Percentiles rank a stretch among this genome's conserved stretches.
Conservation (phyloP, 805 yeast genomes). For the Saccharomycopsis olivae region DNA sequence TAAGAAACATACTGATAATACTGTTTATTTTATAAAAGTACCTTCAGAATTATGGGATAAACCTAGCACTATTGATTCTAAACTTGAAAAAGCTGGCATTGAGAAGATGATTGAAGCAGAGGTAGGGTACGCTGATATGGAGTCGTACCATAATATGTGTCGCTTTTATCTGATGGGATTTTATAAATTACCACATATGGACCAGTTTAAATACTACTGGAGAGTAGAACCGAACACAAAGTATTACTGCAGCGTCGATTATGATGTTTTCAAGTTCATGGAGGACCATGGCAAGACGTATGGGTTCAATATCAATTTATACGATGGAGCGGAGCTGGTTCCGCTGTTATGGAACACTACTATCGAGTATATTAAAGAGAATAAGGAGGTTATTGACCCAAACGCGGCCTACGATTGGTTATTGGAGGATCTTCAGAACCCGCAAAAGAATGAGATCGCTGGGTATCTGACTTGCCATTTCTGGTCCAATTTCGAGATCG, state of each 20-base stretch:
- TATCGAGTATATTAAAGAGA: slow-evolving; percentile 40
- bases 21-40: slow-evolving; percentile 35
- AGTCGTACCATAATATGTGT: slow-evolving; percentile 78
- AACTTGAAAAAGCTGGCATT: slow-evolving; percentile 32
- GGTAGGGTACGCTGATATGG: slow-evolving; percentile 50
- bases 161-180: slow-evolving; percentile 61
- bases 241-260: slow-evolving; percentile 58
- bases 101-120: slow-evolving; percentile 30
- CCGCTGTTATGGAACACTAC: slow-evolving; percentile 62
- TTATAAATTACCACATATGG: slow-evolving; percentile 51
- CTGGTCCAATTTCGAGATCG: slow-evolving; percentile 87
- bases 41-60: slow-evolving; percentile 44
- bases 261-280: slow-evolving; percentile 72
- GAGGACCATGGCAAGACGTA: slow-evolving; percentile 55
- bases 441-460: slow-evolving; percentile 28
- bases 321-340: slow-evolving; percentile 60
- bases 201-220: slow-evolving; percentile 65
- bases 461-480: slow-evolving; percentile 65
- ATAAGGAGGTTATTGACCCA: slow-evolving; percentile 48
- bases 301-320: slow-evolving; percentile 61
- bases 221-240: slow-evolving; percentile 67
- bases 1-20: slow-evolving; percentile 25
- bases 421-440: slow-evolving; percentile 45
- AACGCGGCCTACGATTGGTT: slow-evolving; percentile 57
- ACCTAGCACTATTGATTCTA: slow-evolving; percentile 45